These are phyloP conservation scores for Salvia miltiorrhiza DNA, from an alignment of 257 asterid species.

Conservation along the genomic window DNA sequence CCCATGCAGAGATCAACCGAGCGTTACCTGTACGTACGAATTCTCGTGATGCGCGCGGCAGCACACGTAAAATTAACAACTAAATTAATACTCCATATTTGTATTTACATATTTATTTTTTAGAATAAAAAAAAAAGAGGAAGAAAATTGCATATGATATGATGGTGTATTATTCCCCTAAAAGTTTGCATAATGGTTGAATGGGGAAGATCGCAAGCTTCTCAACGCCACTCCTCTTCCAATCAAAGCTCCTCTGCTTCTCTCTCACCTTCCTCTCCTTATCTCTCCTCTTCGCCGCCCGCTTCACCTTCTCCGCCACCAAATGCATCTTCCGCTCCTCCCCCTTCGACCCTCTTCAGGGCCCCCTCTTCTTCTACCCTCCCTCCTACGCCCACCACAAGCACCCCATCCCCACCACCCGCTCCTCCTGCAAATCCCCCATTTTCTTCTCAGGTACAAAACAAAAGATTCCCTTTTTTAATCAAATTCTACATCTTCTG, in stretches of 20 bases:
- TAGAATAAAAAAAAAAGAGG: not conserved
- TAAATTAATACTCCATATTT: no score
- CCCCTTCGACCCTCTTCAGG: slow-evolving; percentile 68
- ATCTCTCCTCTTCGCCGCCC: slow-evolving; percentile 50
- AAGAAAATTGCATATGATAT: not conserved
- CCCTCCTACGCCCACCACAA: slow-evolving; percentile 93
- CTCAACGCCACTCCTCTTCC: slow-evolving; percentile 65
- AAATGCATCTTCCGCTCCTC: slow-evolving; percentile 70
- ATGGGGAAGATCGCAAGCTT: slow-evolving; percentile 38
- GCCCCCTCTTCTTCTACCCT: slow-evolving; percentile 64
- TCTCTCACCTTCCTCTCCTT: slow-evolving; percentile 66
- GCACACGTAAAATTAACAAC: no score
- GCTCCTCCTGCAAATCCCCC: slow-evolving; percentile 81
- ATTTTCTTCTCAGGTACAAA: slow-evolving; percentile 57
- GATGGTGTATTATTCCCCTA: not conserved
- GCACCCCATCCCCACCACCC: slow-evolving; percentile 69
- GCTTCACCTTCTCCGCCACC: slow-evolving; percentile 51
- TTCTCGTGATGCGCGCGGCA: no score
- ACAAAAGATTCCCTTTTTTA: not conserved
- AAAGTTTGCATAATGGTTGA: not conserved
- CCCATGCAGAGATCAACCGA: no score
- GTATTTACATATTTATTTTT: no score
- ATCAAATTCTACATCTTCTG: not conserved
- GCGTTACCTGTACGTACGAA: no score
- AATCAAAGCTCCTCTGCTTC: slow-evolving; percentile 72